Evolutionary conservation across 345 rosid species (phyloP).

Genomic region (Chamaenerion angustifolium): DNA sequence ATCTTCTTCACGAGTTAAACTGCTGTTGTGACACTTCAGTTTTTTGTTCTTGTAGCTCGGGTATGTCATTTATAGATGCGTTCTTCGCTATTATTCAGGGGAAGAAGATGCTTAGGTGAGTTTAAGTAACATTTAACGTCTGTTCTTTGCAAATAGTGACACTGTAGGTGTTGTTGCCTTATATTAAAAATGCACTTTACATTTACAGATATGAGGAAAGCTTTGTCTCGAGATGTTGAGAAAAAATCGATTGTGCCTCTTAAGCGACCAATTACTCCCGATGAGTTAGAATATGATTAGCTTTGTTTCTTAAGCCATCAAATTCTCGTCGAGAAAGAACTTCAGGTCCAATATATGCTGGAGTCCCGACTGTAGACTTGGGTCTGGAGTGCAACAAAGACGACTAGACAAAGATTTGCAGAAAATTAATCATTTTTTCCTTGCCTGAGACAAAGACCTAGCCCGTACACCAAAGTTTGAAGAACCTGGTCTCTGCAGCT

Average conservation of each 20-base stretch:
- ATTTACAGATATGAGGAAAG: slow-evolving; percentile 87
- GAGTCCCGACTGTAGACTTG: slow-evolving; percentile 90
- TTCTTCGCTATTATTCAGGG: slow-evolving; percentile 83
- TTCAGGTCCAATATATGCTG: slow-evolving; percentile 88
- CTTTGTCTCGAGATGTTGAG: slow-evolving; percentile 72
- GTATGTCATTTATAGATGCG: slow-evolving; percentile 72
- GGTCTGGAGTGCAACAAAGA: slow-evolving; percentile 84
- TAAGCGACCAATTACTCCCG: slow-evolving; percentile 75
- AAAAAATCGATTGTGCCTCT: slow-evolving; percentile 82
- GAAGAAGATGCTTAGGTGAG: slow-evolving; percentile 93
- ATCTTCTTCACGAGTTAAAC: too few relatives aligned
- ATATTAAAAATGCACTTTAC: slow-evolving; percentile 1
- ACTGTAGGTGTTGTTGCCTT: background rate
- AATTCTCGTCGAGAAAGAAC: slow-evolving; percentile 79
- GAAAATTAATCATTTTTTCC: background rate
- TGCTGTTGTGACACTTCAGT: background rate
- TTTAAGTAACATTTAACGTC: too few relatives aligned
- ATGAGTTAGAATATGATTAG: slow-evolving; percentile 83
- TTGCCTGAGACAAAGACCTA: too few relatives aligned
- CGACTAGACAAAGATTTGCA: slow-evolving; percentile 28
- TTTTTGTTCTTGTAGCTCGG: slow-evolving; percentile 42
- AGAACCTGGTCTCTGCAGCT: too few relatives aligned
- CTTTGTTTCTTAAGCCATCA: slow-evolving; percentile 27
- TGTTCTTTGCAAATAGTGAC: too few relatives aligned
- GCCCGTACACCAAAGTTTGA: too few relatives aligned